These are phyloP conservation scores for Coemansia sp. DNA, from an alignment of 192 early-diverging fungal species.

Conservation along the genomic window DNA sequence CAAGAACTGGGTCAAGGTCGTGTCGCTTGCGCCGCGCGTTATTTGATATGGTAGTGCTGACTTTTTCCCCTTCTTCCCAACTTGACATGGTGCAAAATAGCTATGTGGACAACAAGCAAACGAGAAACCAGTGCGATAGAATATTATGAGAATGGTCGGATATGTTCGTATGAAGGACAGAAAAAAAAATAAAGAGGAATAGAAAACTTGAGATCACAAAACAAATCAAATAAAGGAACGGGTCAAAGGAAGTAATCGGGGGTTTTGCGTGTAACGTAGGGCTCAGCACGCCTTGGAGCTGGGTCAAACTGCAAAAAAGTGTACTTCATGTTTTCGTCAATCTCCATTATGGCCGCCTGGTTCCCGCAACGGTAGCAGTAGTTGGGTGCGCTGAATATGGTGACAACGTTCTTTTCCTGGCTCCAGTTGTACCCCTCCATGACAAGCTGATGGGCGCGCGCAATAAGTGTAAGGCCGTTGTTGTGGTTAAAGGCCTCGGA, in stretches of 20 bases:
- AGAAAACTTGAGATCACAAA: conserved; percentile 3
- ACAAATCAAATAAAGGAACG: background rate
- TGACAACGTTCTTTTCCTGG: conserved; percentile 98
- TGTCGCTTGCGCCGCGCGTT: conserved; percentile 88
- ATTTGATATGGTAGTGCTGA: conserved; percentile 37
- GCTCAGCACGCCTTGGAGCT: conserved; percentile 95
- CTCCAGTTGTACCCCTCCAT: conserved; percentile 99
- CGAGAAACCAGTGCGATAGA: background rate
- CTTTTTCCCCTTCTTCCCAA: background rate
- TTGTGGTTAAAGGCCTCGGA: conserved; percentile 89
- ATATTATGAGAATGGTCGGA: background rate
- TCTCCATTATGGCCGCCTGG: conserved; percentile 99
- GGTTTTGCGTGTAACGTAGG: conserved; percentile 95
- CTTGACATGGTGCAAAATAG: background rate
- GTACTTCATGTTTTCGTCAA: conserved; percentile 99
- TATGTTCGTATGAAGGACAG: conserved; percentile 7
- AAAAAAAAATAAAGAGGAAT: conserved; percentile 5
- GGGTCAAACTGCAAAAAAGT: conserved; percentile 99
- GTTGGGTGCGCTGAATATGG: conserved; percentile 98
- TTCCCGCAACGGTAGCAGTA: conserved; percentile 99
- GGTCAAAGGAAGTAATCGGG: conserved; percentile 97
- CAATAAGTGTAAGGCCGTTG: conserved; percentile 96
- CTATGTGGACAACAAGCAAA: background rate
- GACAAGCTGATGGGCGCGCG: conserved; percentile 90
- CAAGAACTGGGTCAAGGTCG: conserved; percentile 96